Evolutionary conservation across 2,329 filamentous ascomycete species (phyloP), one percentile per base, ranked within the genome.

Genomic region (Fusarium pininemorale): DNA sequence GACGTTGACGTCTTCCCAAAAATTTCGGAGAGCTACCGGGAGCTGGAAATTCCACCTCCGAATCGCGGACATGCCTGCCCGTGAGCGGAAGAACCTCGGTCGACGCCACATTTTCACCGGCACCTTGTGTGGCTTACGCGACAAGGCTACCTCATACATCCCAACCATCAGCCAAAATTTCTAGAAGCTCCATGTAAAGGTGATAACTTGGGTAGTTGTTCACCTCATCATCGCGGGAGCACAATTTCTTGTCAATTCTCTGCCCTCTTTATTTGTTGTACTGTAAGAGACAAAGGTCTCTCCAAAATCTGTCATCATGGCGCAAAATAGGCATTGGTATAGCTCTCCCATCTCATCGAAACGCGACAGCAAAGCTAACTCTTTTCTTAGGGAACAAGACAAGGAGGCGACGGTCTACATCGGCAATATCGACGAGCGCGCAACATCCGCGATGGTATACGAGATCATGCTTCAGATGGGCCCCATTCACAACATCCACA

Each of bases 321-420:
- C 85, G 88, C 91, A 86, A 88, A 86, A 85, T 74, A 83, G 93
- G 80, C 94, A 96, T 85, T 96, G 93, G 93, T 93, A 88, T 76
- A 86, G 61, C 53, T 37, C 41, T 57, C 53, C 37, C 28, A n/a
- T 26, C 28, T 15, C 18, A 54, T 58, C 41, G 45, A 42, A 58
- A 72, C 41, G 39, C 38, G 48, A 47, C 39, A 67, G 59, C 58
- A 63, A 63, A 61, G 62, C 75, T 78, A 65, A 70, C 72, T 44
- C 28, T 47, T 53, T n/a, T 26, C n/a, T 24, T 75, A 95, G 93
- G 94, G 94, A 98, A 82, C 96, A 98, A 87, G 96, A 98, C 84
- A 98, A 98, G 84, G 96, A 98, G 85, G 95, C 95, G 77, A 98
- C 96, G 47, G 94, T 98, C 82, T 99, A 99, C 84, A 94, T 98